phyloP scores from a whole-genome alignment of 768 basidiomycete species.

The Clavaria fumosa region DNA sequence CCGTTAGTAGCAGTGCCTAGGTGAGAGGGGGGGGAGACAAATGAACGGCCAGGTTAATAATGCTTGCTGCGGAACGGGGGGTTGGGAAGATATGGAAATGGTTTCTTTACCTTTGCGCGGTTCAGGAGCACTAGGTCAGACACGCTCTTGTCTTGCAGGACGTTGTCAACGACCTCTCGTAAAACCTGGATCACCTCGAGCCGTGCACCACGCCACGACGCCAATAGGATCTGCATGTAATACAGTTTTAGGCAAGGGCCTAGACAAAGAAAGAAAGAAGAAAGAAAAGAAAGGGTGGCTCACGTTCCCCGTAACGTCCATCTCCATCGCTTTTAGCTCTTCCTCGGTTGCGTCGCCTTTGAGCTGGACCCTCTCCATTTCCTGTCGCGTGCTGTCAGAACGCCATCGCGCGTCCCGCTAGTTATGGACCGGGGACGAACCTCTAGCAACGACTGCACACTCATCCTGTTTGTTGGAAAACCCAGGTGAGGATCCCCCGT shows the following conservation, averaged over 20 bases:
- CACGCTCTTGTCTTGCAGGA: slow-evolving; percentile 64
- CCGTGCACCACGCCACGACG: slow-evolving; percentile 94
- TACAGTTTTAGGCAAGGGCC: neutral
- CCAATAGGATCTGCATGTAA: slow-evolving; percentile 61
- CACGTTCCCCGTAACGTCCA: slow-evolving; percentile 87
- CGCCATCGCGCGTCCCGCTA: neutral
- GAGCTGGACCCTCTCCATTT: slow-evolving; percentile 81
- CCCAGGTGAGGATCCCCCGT: slow-evolving; percentile 5
- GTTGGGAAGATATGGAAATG: no score
- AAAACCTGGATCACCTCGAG: slow-evolving; percentile 89
- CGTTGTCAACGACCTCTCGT: slow-evolving; percentile 73
- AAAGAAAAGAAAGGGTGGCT: slow-evolving; percentile 5
- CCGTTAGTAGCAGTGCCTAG: slow-evolving; percentile 76
- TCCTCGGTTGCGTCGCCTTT: slow-evolving; percentile 86
- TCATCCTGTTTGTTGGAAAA: slow-evolving; percentile 27
- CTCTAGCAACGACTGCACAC: slow-evolving; percentile 65
- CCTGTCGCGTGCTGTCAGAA: slow-evolving; percentile 25
- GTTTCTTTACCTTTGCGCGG: slow-evolving; percentile 81
- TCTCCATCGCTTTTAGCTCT: slow-evolving; percentile 70
- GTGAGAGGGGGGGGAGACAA: no score
- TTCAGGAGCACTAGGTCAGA: slow-evolving; percentile 58
- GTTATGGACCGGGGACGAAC: slow-evolving; percentile 17
- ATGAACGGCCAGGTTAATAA: no score
- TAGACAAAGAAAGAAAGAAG: neutral
- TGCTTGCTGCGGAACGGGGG: no score